Evolutionary conservation across 2,329 filamentous ascomycete species (phyloP), one percentile per base, ranked within the genome.

Genomic region (Lecanoromycetidae sp.): DNA sequence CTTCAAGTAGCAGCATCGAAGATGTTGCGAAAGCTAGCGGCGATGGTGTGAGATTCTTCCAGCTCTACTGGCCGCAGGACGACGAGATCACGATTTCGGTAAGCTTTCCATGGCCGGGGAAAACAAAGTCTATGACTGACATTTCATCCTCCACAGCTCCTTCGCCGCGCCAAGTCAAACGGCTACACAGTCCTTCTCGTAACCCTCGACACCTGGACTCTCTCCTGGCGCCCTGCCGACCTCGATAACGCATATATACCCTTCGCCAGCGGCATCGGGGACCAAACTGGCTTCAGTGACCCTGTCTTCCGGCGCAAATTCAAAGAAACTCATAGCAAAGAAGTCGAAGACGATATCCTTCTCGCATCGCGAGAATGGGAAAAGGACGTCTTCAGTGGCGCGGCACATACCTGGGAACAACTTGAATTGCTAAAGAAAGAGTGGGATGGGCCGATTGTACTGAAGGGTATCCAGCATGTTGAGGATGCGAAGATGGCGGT

Each of bases 41-140:
- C 0, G 63, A 72, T 4, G 75, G 76, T 0, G 67, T 72, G 26
- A 67, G 80, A 9, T 87, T 80, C 80, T 87, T 74, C 59, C 83
- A 87, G 58, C 71, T 87, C 0, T 87, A 87, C 64, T 86, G 81
- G 79, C 82, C 82, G 0, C 64, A 70, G 17, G 73, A 76, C 46
- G 72, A 86, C 44, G 74, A 79, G 3, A 67, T 86, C 46, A 86
- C 82, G 0, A 65, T 71, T 0, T 82, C 76, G 12, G 44, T 52
- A 25, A 13, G 36, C 35, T 7, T 12, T 23, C 25, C 27, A 9
- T 19, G 13, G 15, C 20, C 19, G n/a, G n/a, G n/a, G n/a, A n/a
- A n/a, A n/a, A n/a, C n/a, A n/a, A n/a, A n/a, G n/a, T n/a, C n/a
- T 29, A 13, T 26, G n/a, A 17, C n/a, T 22, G 10, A 20, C 23